phyloP scores from a whole-genome alignment of 495 filamentous ascomycete genomes.

The Lasiosphaeris hirsuta region DNA sequence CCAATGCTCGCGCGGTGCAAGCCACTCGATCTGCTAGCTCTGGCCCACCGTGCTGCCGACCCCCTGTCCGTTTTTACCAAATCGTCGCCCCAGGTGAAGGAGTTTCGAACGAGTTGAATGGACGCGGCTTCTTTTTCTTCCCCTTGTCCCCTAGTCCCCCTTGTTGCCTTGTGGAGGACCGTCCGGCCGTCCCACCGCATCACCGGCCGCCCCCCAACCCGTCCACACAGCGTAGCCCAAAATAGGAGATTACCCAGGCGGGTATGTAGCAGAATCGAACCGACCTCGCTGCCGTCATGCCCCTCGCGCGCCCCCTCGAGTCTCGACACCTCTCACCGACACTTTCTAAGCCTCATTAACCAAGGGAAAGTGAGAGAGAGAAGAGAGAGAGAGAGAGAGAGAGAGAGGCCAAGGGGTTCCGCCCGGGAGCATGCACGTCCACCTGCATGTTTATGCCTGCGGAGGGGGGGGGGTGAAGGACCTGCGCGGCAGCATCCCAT shows the following conservation, averaged over 20 bases:
- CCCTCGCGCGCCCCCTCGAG: constrained; percentile 12
- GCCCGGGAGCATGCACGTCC: constrained; percentile 15
- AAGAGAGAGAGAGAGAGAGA: too few species aligned
- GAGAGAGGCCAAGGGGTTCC: constrained; percentile 2
- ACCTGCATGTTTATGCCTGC: constrained; percentile 25
- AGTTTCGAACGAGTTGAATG: constrained; percentile 9
- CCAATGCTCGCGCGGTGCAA: constrained; percentile 18
- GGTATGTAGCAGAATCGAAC: constrained; percentile 17
- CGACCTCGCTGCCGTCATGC: constrained; percentile 19
- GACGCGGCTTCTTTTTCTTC: neutral
- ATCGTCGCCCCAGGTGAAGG: constrained; percentile 3
- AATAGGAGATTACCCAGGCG: constrained; percentile 17
- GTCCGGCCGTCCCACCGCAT: neutral
- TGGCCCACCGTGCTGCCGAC: constrained; percentile 12
- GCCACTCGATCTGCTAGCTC: constrained; percentile 8
- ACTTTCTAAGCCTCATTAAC: constrained; percentile 16
- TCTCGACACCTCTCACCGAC: constrained; percentile 30
- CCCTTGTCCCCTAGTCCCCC: too few species aligned
- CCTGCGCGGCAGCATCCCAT: constrained; percentile 29
- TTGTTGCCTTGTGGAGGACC: neutral
- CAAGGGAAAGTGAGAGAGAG: too few species aligned
- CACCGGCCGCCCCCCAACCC: neutral
- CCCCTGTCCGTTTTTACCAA: constrained; percentile 14
- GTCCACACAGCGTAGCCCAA: constrained; percentile 7
- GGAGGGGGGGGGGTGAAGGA: constrained; percentile 13